Base-by-base conservation (phyloP, 2,329 filamentous ascomycete species). In the Ceratocystis huliohia region DNA sequence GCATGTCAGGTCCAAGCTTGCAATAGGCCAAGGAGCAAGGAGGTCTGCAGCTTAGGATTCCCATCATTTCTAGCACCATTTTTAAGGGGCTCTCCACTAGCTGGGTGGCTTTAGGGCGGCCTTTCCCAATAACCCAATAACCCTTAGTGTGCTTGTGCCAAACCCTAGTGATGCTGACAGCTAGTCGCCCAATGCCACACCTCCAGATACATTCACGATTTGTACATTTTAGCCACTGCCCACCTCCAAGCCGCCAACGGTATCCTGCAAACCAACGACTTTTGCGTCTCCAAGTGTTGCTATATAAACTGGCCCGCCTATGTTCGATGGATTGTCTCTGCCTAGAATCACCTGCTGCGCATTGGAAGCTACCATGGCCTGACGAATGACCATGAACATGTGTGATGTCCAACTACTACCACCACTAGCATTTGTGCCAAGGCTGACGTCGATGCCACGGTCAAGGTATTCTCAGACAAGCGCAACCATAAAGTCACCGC, bases 391-490 rank as follows among this genome's bases (percentile, higher is more conserved):
- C 68, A 83, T 80, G 1, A 86, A 75, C 71, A 88, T 85, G 8
- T 79, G 81, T 4, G 78, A 79, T 3, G 83, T 82, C 73, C 82
- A 87, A 0, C 85, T 84, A 37, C 84, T 85, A 1, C 84, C 84
- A 56, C 80, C 82, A 69, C 88, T 85, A 0, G 85, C 82, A 69
- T 88, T 85, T 0, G 85, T 88, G 0, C 85, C 85, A 0, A 88
- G 74, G 0, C 85, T 85, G n/a, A 88, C 83, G 68, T 86, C 85
- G 71, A 88, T 81, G 0, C 79, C 83, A 1, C 77, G 75, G 0
- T 76, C 73, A 4, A 88, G 74, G 65, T 86, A 85, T 28, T 83
- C 78, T 1, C 82, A 78, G 5, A 88, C 75, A 0, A 81, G 83
- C 0, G 83, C 84, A 0, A 80, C 80, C 84, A 85, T 84, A 74